Evolutionary conservation across 148 eudicot genomes (phyloP).

Genomic region (Chenopodium formosanum): DNA sequence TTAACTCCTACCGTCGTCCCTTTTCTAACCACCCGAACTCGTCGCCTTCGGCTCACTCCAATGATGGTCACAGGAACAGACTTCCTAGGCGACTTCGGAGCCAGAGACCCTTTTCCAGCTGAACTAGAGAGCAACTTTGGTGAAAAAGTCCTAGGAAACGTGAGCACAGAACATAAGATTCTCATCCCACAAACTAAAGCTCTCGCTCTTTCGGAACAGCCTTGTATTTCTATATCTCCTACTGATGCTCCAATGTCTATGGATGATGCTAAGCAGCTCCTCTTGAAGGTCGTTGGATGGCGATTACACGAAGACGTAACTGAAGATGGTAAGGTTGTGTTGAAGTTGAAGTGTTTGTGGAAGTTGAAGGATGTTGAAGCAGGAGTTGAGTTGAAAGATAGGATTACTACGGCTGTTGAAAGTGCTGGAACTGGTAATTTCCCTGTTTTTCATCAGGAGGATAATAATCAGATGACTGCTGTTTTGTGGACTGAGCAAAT

Average conservation of each 20-base stretch:
- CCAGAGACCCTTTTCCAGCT: constrained; percentile 85
- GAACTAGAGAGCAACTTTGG: constrained; percentile 73
- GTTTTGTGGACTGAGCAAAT: constrained; percentile 66
- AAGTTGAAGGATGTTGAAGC: constrained; percentile 64
- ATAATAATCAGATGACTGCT: constrained; percentile 61
- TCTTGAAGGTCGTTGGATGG: constrained; percentile 87
- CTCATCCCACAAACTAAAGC: constrained; percentile 70
- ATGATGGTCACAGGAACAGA: constrained; percentile 37
- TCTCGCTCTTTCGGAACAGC: constrained; percentile 58
- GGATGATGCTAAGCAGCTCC: constrained; percentile 57
- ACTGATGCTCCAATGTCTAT: constrained; percentile 44
- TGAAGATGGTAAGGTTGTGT: constrained; percentile 22
- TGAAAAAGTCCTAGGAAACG: constrained; percentile 63
- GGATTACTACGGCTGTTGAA: constrained; percentile 51
- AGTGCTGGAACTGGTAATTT: constrained; percentile 67
- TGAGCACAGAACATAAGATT: constrained; percentile 69
- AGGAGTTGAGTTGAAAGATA: constrained; percentile 62
- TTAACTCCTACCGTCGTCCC: constrained; percentile 9
- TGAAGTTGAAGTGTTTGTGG: constrained; percentile 76
- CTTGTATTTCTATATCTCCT: constrained; percentile 43
- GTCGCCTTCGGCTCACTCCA: neutral
- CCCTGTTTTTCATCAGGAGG: constrained; percentile 58
- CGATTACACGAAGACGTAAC: constrained; percentile 47
- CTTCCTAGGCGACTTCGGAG: constrained; percentile 74
- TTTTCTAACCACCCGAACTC: neutral